These are phyloP conservation scores for Coccomyxa subellipsoidea DNA, from an alignment of 163 green algal genomes.

Conservation along the genomic window DNA sequence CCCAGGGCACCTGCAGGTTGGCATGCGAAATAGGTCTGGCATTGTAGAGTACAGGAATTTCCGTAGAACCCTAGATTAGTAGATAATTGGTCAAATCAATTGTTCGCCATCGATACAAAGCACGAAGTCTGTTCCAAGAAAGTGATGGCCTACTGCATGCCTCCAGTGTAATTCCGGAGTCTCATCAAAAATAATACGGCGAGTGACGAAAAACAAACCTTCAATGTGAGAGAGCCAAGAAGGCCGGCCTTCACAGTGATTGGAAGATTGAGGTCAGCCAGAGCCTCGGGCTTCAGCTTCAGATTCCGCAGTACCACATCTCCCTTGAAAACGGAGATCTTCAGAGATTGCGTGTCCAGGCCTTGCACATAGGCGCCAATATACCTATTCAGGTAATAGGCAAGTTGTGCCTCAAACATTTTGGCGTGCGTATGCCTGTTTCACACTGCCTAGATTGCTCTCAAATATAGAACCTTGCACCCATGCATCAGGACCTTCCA, in stretches of 20 bases:
- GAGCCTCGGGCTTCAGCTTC: slow-evolving; percentile 83
- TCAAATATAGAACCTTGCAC: no score
- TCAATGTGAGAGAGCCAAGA: slow-evolving; percentile 86
- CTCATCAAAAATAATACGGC: no score
- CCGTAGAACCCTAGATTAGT: no score
- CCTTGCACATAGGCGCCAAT: slow-evolving; percentile 77
- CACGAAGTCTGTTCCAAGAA: no score
- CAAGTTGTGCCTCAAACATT: slow-evolving; percentile 79
- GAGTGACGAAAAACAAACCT: slow-evolving; percentile 44
- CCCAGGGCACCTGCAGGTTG: slow-evolving; percentile 76
- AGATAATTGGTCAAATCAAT: no score
- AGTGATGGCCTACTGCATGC: no score
- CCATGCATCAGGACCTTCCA: not conserved
- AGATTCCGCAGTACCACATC: slow-evolving; percentile 92
- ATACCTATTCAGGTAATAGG: slow-evolving; percentile 73
- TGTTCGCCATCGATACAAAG: no score
- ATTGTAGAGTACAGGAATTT: no score
- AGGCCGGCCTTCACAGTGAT: slow-evolving; percentile 87
- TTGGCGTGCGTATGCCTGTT: not conserved
- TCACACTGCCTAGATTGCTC: not conserved
- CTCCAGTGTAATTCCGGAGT: no score
- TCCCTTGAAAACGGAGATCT: slow-evolving; percentile 80
- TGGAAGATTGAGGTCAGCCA: slow-evolving; percentile 84
- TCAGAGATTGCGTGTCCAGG: slow-evolving; percentile 73
- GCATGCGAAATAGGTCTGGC: not conserved